A percentile compares a stretch with the other conserved stretches of the same genome.
These are phyloP conservation scores for Colletotrichum cuscutae DNA, from an alignment of 2,329 filamentous ascomycete genomes.

Conservation along the genomic window DNA sequence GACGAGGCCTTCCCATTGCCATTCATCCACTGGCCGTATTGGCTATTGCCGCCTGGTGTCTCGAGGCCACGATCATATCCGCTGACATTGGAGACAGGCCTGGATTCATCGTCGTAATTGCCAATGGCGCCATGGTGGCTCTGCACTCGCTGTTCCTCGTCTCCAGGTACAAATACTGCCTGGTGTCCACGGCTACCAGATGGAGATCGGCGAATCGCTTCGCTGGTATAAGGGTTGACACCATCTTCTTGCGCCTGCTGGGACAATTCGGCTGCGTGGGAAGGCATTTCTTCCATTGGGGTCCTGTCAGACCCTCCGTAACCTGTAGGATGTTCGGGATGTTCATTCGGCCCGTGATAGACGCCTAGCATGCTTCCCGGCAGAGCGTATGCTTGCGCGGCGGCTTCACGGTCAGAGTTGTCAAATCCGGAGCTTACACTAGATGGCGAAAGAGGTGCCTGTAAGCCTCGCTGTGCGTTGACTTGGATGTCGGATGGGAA, in stretches of 20 bases:
- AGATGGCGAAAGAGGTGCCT: slow-evolving; percentile 81
- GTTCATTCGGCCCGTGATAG: neutral
- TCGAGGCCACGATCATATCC: slow-evolving; percentile 6
- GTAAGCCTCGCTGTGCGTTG: slow-evolving; percentile 80
- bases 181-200: slow-evolving; percentile 6
- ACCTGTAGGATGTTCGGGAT: slow-evolving; percentile 38
- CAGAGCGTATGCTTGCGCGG: slow-evolving; percentile 67
- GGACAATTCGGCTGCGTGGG: slow-evolving; percentile 60
- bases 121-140: slow-evolving; percentile 3
- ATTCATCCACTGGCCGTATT: slow-evolving; percentile 34
- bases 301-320: slow-evolving; percentile 59
- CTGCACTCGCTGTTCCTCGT: slow-evolving; percentile 12
- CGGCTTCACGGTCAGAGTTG: slow-evolving; percentile 64
- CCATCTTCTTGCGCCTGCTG: slow-evolving; percentile 64
- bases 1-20: neutral
- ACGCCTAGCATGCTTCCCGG: slow-evolving; percentile 43
- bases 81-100: neutral
- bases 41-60: slow-evolving; percentile 30
- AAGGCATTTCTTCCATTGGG: slow-evolving; percentile 59
- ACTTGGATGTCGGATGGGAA: slow-evolving; percentile 96
- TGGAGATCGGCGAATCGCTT: slow-evolving; percentile 47
- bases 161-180: neutral
- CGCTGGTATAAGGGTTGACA: slow-evolving; percentile 66
- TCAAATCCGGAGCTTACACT: slow-evolving; percentile 77
- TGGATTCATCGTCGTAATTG: neutral